These are phyloP conservation scores for Triticum dicoccoides DNA, from an alignment of 176 grass and related monocot genomes.

Conservation along the genomic window DNA sequence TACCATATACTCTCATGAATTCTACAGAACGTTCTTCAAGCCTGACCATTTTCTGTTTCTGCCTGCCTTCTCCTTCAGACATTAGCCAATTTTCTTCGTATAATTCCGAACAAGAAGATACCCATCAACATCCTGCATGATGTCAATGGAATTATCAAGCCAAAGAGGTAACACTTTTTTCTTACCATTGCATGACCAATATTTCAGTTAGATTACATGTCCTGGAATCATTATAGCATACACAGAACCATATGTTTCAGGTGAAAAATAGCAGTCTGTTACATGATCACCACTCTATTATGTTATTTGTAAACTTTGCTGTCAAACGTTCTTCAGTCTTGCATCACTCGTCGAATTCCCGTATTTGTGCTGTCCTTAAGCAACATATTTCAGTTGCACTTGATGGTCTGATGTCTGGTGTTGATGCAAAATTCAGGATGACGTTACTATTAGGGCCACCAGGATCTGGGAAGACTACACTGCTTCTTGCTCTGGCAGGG, in stretches of 20 bases:
- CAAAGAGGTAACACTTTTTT: constrained; percentile 28
- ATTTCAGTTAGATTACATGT: too few species aligned
- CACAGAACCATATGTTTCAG: too few species aligned
- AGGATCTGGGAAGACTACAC: constrained; percentile 56
- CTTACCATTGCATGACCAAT: too few species aligned
- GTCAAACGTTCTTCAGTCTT: background rate
- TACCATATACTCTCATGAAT: background rate
- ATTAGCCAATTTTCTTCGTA: constrained; percentile 31
- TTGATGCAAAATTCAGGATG: constrained; percentile 43
- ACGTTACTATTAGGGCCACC: constrained; percentile 61
- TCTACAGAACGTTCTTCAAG: background rate
- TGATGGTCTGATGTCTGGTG: background rate
- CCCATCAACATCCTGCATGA: constrained; percentile 53
- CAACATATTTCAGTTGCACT: background rate
- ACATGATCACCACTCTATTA: too few species aligned
- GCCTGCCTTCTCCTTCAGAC: constrained; percentile 16
- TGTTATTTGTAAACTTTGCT: background rate
- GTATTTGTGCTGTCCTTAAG: background rate
- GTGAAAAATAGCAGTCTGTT: too few species aligned
- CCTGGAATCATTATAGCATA: too few species aligned
- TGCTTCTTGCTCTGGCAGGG: constrained; percentile 62
- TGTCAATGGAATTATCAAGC: constrained; percentile 65
- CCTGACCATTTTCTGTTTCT: background rate
- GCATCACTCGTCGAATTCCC: background rate
- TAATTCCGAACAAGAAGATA: constrained; percentile 52